Evolutionary conservation across 2,329 filamentous ascomycete species (phyloP).

Genomic region (Macrophomina phaseolina): DNA sequence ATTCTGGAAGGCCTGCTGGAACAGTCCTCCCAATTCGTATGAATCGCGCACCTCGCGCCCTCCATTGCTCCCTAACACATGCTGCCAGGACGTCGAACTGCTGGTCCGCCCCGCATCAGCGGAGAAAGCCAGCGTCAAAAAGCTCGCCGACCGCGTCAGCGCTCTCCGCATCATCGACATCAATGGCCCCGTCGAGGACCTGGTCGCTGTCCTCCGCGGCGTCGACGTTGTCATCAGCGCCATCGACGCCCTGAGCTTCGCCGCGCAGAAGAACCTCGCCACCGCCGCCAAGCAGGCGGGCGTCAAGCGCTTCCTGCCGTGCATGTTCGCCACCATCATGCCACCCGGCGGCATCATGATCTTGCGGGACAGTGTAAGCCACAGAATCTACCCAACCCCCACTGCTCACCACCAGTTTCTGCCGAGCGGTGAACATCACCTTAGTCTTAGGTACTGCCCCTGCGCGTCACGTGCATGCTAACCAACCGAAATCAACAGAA

Average conservation of each 20-base stretch:
- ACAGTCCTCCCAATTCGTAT: neutral
- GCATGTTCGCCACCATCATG: conserved; percentile 46
- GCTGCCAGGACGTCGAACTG: too few relatives aligned
- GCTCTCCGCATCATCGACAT: conserved; percentile 53
- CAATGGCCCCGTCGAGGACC: conserved; percentile 46
- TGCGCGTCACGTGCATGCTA: too few relatives aligned
- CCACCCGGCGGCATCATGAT: conserved; percentile 49
- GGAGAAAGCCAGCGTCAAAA: neutral
- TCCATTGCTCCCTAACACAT: neutral
- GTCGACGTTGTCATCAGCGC: conserved; percentile 44
- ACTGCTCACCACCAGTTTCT: too few relatives aligned
- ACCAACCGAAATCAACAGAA: conserved; percentile 45
- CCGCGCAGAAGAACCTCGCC: conserved; percentile 35
- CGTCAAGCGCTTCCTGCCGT: conserved; percentile 42
- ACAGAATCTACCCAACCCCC: too few relatives aligned
- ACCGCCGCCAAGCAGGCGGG: conserved; percentile 38
- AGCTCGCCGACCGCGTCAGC: conserved; percentile 41
- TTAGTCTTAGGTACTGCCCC: too few relatives aligned
- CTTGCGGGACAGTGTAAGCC: conserved; percentile 47
- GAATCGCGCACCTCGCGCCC: too few relatives aligned
- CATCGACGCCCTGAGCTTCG: conserved; percentile 30
- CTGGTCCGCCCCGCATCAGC: neutral
- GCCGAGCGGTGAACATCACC: too few relatives aligned
- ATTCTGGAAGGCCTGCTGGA: conserved; percentile 49
- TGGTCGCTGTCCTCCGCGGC: conserved; percentile 50